Evolutionary conservation across 345 rosid species (phyloP), one percentile per base, ranked within the genome.

Genomic region (Syzygium oleosum): DNA sequence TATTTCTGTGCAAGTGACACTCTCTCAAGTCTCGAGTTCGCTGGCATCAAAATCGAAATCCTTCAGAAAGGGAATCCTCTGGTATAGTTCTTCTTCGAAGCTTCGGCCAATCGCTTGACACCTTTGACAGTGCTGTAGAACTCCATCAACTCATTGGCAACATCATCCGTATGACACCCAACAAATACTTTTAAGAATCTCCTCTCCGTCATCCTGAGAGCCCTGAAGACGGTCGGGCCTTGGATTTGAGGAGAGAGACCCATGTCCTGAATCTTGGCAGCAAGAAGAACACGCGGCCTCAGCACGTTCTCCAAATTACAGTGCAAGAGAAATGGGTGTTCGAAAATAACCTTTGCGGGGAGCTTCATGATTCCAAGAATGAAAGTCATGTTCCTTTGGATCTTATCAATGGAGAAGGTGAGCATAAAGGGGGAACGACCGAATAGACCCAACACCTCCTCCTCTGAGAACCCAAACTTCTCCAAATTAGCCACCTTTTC

Each of bases 301-400:
- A 97, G 43, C 17, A 90, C 88, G 65, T 87, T 84, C 90, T 96
- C 97, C 85, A 95, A 92, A 88, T 94, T 97, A 46, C 25, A 34
- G 58, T 88, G 91, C 85, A 97, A 90, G 89, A 97, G 88, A 87
- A 86, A 91, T 5, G 98, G 99, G 85, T 92, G 38, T 51, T 89
- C 43, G 23, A 94, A 89, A 51, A 96, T 92, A 17, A 90, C 87
- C 41, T 84, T 92, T 51, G 98, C 95, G 29, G 96, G 91, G 25
- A 93, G 89, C 88, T 93, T 96, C 94, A 95, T 92, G 22, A 92
- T 92, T n/a, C 93, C 98, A 22, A 95, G 56, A 16, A 97, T 85
- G 85, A 91, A 97, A 65, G 98, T 95, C 98, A 97, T 97, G 86
- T 95, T 97, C 91, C 98, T 94, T 87, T 97, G 97, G 86, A 97